Conservation (phyloP, 1,284 basidiomycete species). For the Dichomitus squalens region DNA sequence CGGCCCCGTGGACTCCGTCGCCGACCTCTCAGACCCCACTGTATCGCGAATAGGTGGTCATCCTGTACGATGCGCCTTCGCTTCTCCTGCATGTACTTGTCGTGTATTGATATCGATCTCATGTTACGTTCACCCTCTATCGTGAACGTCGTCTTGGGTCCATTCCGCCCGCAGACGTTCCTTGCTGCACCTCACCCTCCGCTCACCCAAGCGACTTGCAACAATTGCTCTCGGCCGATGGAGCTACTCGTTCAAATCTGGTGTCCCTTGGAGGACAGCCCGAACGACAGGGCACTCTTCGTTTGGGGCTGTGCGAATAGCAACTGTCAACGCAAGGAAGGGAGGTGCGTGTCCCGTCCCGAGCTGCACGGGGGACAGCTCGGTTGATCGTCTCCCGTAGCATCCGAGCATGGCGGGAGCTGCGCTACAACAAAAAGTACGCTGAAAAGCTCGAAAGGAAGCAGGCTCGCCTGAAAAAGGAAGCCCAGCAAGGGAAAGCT, state of each 20-base stretch:
- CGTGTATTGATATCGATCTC: conserved; percentile 30
- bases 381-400: conserved; percentile 39
- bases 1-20: conserved; percentile 55
- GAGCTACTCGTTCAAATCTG: conserved; percentile 81
- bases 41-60: conserved; percentile 85
- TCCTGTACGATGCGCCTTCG: conserved; percentile 69
- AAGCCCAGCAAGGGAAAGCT: conserved; percentile 35
- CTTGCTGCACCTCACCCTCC: conserved; percentile 35
- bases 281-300: conserved; percentile 79
- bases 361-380: neutral
- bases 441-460: conserved; percentile 66
- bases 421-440: conserved; percentile 71
- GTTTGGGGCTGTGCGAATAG: conserved; percentile 76
- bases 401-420: conserved; percentile 75
- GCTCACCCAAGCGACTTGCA: conserved; percentile 54
- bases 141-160: neutral
- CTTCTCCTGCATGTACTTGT: conserved; percentile 45
- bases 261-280: conserved; percentile 83
- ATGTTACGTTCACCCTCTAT: conserved; percentile 19
- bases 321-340: conserved; percentile 70
- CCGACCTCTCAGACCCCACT: conserved; percentile 68
- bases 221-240: conserved; percentile 69
- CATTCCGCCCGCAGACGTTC: conserved; percentile 30
- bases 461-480: conserved; percentile 36
- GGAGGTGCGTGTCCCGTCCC: conserved; percentile 41